These are phyloP conservation scores for Fusarium sp. DNA, from an alignment of 2,329 filamentous ascomycete species.

Conservation along the genomic window DNA sequence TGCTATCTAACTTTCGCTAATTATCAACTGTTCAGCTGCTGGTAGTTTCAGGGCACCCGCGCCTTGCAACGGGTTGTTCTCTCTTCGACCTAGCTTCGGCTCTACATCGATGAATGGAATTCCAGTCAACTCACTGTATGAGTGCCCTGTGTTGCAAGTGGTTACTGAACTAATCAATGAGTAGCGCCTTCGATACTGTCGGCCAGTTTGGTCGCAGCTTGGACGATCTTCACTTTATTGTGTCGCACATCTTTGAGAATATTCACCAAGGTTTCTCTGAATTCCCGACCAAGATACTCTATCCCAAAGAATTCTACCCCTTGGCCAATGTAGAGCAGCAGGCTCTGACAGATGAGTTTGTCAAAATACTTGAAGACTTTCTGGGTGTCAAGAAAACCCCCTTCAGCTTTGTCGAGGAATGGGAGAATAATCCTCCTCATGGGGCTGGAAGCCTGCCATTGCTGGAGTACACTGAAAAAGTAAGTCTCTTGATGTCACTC, in stretches of 20 bases:
- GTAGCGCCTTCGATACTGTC: not conserved
- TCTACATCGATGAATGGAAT: not conserved
- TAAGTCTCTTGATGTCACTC: fast-evolving
- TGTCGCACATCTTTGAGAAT: not conserved
- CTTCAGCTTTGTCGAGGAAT: not conserved
- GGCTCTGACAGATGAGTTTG: not conserved
- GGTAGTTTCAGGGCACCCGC: not conserved
- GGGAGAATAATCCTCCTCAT: not conserved
- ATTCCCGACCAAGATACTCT: not conserved
- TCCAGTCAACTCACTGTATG: not conserved
- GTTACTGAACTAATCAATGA: fast-evolving
- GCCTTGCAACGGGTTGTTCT: not conserved
- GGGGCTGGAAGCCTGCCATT: fast-evolving
- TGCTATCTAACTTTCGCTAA: too few relatives aligned
- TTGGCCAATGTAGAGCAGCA: not conserved
- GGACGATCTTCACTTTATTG: not conserved
- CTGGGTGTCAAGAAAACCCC: not conserved
- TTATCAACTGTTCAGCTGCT: not conserved
- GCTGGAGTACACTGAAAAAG: not conserved
- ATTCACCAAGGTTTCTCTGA: fast-evolving
- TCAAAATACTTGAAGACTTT: fast-evolving
- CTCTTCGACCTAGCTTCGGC: not conserved
- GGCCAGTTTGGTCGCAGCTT: not conserved
- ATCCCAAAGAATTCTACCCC: not conserved
- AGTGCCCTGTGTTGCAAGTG: not conserved